These are phyloP conservation scores for Fusarium musae DNA, from an alignment of 2,329 filamentous ascomycete species.

Conservation along the genomic window DNA sequence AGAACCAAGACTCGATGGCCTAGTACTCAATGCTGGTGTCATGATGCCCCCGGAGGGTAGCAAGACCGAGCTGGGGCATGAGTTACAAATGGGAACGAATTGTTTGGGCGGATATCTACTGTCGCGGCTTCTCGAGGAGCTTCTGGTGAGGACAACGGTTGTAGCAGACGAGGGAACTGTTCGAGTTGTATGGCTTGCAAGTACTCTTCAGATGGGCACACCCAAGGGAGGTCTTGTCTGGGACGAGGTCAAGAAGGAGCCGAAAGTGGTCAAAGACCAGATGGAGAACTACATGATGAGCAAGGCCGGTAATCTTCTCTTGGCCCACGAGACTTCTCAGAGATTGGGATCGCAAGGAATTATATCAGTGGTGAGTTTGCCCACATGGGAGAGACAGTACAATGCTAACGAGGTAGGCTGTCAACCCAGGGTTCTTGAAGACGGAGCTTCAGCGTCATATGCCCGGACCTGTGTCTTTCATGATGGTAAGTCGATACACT, in stretches of 20 bases:
- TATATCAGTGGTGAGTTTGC: constrained; percentile 22
- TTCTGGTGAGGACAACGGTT: constrained; percentile 5
- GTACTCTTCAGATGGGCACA: constrained; percentile 31
- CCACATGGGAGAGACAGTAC: background rate
- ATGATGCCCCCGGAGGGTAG: constrained; percentile 34
- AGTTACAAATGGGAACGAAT: constrained; percentile 38
- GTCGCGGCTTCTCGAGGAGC: constrained; percentile 10
- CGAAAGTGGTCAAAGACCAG: constrained; percentile 23
- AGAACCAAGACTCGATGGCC: constrained; percentile 27
- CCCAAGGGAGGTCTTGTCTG: constrained; percentile 29
- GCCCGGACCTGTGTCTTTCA: constrained; percentile 26
- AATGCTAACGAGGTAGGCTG: constrained; percentile 14
- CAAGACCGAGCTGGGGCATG: constrained; percentile 27
- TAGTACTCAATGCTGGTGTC: constrained; percentile 35
- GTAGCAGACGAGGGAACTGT: constrained; percentile 14
- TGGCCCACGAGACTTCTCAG: constrained; percentile 22
- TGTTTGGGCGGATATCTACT: constrained; percentile 34
- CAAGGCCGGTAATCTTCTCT: constrained; percentile 30
- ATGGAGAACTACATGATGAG: constrained; percentile 41
- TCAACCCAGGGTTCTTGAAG: constrained; percentile 37
- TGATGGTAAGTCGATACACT: constrained; percentile 18
- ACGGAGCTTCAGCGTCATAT: constrained; percentile 34
- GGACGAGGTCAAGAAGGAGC: constrained; percentile 22
- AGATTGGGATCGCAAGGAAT: constrained; percentile 23
- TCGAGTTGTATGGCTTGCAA: constrained; percentile 31